Evolutionary conservation across 2,329 filamentous ascomycete species (phyloP).

Genomic region (Hypomyces perniciosus): DNA sequence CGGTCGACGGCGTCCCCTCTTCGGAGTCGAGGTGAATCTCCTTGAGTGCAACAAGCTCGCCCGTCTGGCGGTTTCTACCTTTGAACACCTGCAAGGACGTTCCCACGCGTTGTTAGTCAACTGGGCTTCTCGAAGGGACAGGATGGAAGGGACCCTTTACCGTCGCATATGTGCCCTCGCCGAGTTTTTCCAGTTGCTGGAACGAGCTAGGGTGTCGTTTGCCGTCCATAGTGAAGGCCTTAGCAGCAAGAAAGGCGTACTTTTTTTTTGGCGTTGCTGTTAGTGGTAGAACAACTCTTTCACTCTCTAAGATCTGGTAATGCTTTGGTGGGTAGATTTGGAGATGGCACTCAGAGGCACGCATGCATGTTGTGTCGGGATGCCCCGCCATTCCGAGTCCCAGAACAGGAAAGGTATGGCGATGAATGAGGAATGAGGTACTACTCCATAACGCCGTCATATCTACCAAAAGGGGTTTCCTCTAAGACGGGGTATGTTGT

Average conservation of each 20-base stretch:
- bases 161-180: constrained; percentile 97
- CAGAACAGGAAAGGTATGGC: neutral
- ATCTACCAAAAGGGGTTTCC: neutral
- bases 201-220: constrained; percentile 93
- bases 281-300: neutral
- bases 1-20: constrained; percentile 94
- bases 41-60: constrained; percentile 92
- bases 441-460: constrained; percentile 3
- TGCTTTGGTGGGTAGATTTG: neutral
- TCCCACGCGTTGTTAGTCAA: neutral
- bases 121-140: neutral
- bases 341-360: neutral
- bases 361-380: neutral
- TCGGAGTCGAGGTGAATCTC: constrained; percentile 98
- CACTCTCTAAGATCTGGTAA: neutral
- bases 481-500: neutral
- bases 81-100: constrained; percentile 76
- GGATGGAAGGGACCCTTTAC: constrained; percentile 45
- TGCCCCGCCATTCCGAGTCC: constrained; percentile 6
- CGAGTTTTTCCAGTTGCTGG: constrained; percentile 98
- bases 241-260: neutral
- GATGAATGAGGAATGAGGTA: neutral
- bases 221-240: constrained; percentile 66
- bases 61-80: constrained; percentile 92
- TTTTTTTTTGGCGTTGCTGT: neutral